These are phyloP conservation scores for Fusarium heterosporum DNA, from an alignment of 2,329 filamentous ascomycete species.

Conservation along the genomic window DNA sequence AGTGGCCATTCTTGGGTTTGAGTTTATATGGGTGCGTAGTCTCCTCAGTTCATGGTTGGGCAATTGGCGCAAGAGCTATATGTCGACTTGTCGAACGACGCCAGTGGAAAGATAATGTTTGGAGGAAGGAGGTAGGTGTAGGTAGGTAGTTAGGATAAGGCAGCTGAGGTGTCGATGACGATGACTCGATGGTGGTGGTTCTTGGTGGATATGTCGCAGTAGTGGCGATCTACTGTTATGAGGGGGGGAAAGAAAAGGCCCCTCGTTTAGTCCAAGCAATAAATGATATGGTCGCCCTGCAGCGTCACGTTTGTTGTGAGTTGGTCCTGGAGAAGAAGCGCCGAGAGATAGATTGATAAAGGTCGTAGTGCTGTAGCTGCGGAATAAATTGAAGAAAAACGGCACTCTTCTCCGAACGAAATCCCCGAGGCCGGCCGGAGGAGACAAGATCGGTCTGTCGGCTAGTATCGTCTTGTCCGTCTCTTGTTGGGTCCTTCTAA, in stretches of 20 bases:
- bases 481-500: background rate
- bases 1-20: conserved; percentile 39
- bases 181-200: conserved; percentile 37
- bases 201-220: conserved; percentile 34
- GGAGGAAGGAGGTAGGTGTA: background rate
- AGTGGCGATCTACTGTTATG: conserved; percentile 27
- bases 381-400: conserved; percentile 21
- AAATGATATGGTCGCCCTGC: background rate
- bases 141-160: conserved; percentile 4
- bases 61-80: conserved; percentile 5
- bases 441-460: conserved; percentile 37
- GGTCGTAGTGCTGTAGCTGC: conserved; percentile 6
- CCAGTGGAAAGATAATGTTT: background rate
- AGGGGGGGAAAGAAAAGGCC: conserved; percentile 3
- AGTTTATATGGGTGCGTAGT: conserved; percentile 1
- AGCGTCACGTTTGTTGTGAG: conserved; percentile 8
- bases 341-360: conserved; percentile 2
- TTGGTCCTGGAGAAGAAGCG: conserved; percentile 14
- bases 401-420: conserved; percentile 14
- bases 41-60: conserved; percentile 34
- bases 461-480: conserved; percentile 44
- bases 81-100: background rate
- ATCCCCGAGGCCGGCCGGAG: conserved; percentile 42
- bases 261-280: background rate
- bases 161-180: conserved; percentile 41